Evolutionary conservation across 768 basidiomycete species (phyloP).

Genomic region (Kwoniella mangroviensis): DNA sequence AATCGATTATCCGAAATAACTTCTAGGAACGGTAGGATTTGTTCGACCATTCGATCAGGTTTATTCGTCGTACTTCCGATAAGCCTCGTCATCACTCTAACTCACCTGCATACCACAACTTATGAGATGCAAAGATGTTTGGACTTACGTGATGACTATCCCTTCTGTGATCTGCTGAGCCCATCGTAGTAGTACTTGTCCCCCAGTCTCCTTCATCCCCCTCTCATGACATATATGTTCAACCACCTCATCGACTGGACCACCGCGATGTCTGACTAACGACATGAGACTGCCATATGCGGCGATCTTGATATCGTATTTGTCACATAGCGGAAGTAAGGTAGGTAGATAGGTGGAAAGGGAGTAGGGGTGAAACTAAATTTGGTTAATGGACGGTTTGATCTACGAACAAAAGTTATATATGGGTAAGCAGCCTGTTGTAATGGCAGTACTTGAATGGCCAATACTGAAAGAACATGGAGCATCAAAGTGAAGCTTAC

Average conservation of each 20-base stretch:
- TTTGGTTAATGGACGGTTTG: constrained; percentile 24
- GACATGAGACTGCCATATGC: constrained; percentile 25
- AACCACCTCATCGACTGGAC: constrained; percentile 30
- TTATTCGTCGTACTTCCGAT: constrained; percentile 24
- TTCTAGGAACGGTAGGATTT: constrained; percentile 14
- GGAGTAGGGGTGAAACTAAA: constrained; percentile 25
- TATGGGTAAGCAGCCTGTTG: too few relatives aligned
- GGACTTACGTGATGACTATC: constrained; percentile 29
- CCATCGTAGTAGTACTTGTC: constrained; percentile 30
- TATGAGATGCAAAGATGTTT: too few relatives aligned
- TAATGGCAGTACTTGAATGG: too few relatives aligned
- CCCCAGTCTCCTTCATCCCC: constrained; percentile 21
- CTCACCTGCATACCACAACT: not conserved
- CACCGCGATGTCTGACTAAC: constrained; percentile 19
- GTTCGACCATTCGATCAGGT: constrained; percentile 23
- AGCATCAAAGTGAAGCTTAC: constrained; percentile 13
- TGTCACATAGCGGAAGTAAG: constrained; percentile 23
- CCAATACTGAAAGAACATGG: not conserved
- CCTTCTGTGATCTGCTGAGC: constrained; percentile 27
- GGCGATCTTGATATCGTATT: constrained; percentile 22
- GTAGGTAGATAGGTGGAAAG: constrained; percentile 22
- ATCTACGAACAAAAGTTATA: constrained; percentile 3
- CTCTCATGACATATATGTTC: constrained; percentile 12
- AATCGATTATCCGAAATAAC: constrained; percentile 1
- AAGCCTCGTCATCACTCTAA: not conserved